phyloP scores from a whole-genome alignment of 148 eudicot species.

The Gaultheria prostrata region DNA sequence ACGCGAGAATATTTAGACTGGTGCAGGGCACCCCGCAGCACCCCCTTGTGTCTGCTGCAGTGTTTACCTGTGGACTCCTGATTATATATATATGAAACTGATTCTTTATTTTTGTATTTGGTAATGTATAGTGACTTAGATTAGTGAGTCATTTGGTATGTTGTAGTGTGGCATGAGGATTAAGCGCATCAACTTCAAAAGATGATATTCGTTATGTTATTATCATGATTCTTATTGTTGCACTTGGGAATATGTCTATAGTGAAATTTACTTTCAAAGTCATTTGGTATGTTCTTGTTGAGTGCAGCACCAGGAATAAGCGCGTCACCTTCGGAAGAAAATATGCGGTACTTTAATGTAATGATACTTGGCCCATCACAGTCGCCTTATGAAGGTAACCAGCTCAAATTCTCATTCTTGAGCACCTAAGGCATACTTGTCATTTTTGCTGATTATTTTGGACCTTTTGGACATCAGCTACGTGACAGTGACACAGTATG shows the following conservation, averaged over 20 bases:
- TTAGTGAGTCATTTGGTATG: not conserved
- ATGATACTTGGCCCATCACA: constrained; percentile 98
- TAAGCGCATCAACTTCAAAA: no score
- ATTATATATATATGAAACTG: no score
- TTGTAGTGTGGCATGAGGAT: not conserved
- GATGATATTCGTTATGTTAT: not conserved
- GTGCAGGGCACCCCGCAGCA: no score
- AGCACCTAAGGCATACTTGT: not conserved
- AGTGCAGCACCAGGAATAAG: constrained; percentile 92
- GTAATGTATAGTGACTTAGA: constrained; percentile 12
- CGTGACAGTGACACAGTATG: not conserved
- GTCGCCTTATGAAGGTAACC: constrained; percentile 95
- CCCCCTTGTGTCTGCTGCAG: no score
- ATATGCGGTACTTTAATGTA: constrained; percentile 92
- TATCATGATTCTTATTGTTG: not conserved
- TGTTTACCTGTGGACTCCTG: no score
- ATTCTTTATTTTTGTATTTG: not conserved
- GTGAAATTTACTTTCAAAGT: not conserved
- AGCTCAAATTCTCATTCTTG: not conserved
- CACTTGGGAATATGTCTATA: not conserved
- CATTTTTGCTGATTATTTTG: not conserved
- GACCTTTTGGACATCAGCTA: not conserved
- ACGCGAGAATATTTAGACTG: no score
- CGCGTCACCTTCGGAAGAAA: constrained; percentile 95
- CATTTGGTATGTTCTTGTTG: constrained; percentile 15